Conservation (phyloP, 139 green algal species). For the Coelastrella sp. region DNA sequence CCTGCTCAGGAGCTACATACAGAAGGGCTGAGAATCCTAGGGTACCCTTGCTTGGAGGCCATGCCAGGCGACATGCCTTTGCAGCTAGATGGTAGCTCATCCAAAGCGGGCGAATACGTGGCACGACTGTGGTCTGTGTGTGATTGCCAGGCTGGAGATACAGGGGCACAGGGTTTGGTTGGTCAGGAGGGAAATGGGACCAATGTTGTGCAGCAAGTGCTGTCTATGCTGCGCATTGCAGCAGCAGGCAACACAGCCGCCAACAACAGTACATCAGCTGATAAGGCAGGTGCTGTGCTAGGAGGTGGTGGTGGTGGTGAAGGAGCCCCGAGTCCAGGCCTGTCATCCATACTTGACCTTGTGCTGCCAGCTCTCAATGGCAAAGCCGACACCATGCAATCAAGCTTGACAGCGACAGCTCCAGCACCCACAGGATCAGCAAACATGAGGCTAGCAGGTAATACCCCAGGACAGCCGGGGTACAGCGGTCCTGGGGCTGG, state of each 20-base stretch:
- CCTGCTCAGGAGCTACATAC: background rate
- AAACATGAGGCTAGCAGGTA: background rate
- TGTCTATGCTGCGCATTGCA: background rate
- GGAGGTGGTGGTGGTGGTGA: background rate
- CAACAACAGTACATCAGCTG: background rate
- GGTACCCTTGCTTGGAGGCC: constrained; percentile 39
- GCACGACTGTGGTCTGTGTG: constrained; percentile 37
- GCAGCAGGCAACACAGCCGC: background rate
- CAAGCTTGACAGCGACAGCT: background rate
- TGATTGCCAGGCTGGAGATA: constrained; percentile 3
- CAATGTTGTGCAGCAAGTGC: background rate
- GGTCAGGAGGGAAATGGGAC: background rate
- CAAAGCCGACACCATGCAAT: background rate
- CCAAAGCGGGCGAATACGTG: background rate
- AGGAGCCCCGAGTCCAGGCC: background rate
- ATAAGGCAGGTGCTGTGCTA: background rate
- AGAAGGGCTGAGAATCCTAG: constrained; percentile 5
- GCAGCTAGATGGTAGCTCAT: background rate
- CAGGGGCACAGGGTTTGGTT: background rate
- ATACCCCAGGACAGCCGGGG: background rate
- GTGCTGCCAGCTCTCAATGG: background rate
- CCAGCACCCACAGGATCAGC: background rate
- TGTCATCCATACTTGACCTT: too few relatives aligned
- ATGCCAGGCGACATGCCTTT: constrained; percentile 27
- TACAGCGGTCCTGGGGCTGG: too few relatives aligned